phyloP scores from a whole-genome alignment of 352 stramenopile species.

The Discostella stelligera region DNA sequence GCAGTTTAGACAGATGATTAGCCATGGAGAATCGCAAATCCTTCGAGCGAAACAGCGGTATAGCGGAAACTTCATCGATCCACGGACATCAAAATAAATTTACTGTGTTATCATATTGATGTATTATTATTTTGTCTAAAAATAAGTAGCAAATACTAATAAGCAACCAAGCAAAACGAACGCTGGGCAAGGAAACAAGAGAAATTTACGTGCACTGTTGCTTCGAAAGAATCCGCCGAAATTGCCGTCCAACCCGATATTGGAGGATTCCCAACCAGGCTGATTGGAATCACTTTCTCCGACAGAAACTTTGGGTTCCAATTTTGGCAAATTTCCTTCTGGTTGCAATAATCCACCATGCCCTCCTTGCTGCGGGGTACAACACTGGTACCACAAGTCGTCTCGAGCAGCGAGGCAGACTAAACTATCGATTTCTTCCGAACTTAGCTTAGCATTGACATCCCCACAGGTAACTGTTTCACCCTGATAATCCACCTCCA shows the following conservation, averaged over 20 bases:
- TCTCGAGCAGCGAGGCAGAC: conserved; percentile 47
- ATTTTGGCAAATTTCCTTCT: conserved; percentile 31
- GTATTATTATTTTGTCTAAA: conserved; percentile 4
- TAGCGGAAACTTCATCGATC: too few species aligned
- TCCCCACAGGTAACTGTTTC: conserved; percentile 50
- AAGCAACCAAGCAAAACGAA: neutral
- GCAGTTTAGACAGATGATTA: neutral
- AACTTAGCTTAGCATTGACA: conserved; percentile 56
- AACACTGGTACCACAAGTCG: conserved; percentile 52
- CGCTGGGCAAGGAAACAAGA: neutral
- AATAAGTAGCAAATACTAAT: neutral
- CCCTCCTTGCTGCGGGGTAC: conserved; percentile 49
- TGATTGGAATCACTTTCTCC: conserved; percentile 13
- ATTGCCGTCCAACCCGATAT: neutral
- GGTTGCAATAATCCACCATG: conserved; percentile 27
- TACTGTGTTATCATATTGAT: neutral
- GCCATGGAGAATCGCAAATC: too few species aligned
- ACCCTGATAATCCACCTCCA: conserved; percentile 49
- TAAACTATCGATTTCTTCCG: conserved; percentile 54
- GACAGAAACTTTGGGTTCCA: conserved; percentile 40
- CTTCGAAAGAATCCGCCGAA: conserved; percentile 3
- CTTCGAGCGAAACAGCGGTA: too few species aligned
- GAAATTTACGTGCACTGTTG: conserved; percentile 2
- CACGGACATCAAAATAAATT: too few species aligned
- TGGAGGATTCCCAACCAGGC: conserved; percentile 16